phyloP scores from a whole-genome alignment of 225 moss, liverwort and hornwort species.

The Marchantia polymorpha region DNA sequence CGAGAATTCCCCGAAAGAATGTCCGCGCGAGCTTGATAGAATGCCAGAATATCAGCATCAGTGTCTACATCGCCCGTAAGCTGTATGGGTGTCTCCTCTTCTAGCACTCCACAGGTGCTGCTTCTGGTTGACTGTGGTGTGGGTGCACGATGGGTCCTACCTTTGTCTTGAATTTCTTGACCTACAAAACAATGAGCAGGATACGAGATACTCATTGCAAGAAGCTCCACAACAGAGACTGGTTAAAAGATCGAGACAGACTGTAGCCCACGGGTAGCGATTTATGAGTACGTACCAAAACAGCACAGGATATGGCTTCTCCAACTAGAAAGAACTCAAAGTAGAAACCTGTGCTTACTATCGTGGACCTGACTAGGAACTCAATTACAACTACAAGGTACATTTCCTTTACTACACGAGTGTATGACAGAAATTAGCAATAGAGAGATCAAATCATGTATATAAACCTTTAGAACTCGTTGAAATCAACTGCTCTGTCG shows the following conservation, averaged over 20 bases:
- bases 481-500: background rate
- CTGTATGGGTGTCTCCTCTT: background rate
- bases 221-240: too few species aligned
- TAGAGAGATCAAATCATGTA: background rate
- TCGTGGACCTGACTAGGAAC: too few species aligned
- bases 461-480: background rate
- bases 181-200: background rate
- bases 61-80: slow-evolving; percentile 36
- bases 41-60: slow-evolving; percentile 58
- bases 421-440: too few species aligned
- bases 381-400: too few species aligned
- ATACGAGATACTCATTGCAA: too few species aligned
- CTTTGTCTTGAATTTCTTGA: background rate
- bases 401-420: too few species aligned
- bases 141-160: background rate
- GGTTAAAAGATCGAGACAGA: too few species aligned
- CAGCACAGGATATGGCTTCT: too few species aligned
- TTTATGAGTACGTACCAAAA: too few species aligned
- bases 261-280: too few species aligned
- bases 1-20: slow-evolving; percentile 19
- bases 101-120: background rate
- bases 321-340: too few species aligned
- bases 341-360: too few species aligned
- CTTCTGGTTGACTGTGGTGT: background rate
- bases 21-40: slow-evolving; percentile 49